Percentiles rank a stretch among this genome's conserved stretches.
Evolutionary conservation across 352 stramenopile genomes (phyloP).

Genomic region (Vaucheria bursata): DNA sequence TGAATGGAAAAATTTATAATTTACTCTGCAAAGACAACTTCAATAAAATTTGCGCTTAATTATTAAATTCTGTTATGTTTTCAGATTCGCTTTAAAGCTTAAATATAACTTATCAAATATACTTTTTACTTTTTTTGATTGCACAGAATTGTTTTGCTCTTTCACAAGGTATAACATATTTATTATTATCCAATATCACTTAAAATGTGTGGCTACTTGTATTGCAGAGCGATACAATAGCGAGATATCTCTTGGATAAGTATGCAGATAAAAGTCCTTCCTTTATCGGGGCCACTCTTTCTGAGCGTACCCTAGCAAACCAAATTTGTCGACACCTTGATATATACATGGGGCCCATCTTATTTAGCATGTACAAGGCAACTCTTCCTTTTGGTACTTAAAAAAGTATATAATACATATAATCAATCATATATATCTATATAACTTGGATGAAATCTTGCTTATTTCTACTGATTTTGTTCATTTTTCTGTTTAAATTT

Average conservation of each 20-base stretch:
- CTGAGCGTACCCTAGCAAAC: constrained; percentile 49
- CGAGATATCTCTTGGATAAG: constrained; percentile 58
- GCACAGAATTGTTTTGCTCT: not conserved
- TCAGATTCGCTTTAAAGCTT: too few relatives aligned
- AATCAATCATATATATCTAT: not conserved
- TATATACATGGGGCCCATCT: constrained; percentile 63
- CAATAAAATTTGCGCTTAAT: too few relatives aligned
- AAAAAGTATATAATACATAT: not conserved
- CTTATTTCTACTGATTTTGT: too few relatives aligned
- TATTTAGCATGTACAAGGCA: constrained; percentile 58
- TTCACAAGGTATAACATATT: too few relatives aligned
- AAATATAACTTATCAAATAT: not conserved
- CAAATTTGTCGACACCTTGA: constrained; percentile 63
- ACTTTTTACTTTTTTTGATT: not conserved
- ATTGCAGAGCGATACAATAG: constrained; percentile 66
- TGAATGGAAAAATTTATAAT: too few relatives aligned
- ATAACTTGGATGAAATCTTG: too few relatives aligned
- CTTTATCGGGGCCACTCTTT: constrained; percentile 55
- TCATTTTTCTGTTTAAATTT: too few relatives aligned
- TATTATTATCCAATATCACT: too few relatives aligned
- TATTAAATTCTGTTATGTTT: too few relatives aligned
- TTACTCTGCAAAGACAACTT: too few relatives aligned
- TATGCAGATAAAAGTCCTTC: constrained; percentile 51
- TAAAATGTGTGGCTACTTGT: too few relatives aligned
- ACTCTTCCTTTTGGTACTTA: constrained; percentile 51